A percentile compares a stretch with the other conserved stretches of the same genome.
phyloP scores from a whole-genome alignment of 192 early-diverging fungal genomes.

The Coemansia sp. region DNA sequence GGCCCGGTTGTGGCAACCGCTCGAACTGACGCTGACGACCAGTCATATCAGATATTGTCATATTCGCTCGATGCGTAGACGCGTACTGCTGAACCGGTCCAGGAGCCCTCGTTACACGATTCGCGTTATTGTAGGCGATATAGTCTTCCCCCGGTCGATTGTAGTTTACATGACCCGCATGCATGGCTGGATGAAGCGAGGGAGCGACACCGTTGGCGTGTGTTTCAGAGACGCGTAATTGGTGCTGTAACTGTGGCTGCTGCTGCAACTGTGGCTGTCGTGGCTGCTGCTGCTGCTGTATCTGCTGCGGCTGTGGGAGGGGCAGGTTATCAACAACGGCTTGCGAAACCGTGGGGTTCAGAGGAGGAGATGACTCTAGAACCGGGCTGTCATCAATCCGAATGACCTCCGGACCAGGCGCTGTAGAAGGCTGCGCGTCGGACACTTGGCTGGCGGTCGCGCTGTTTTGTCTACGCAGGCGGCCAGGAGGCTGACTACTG shows the following conservation, averaged over 20 bases:
- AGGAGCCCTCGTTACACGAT: not conserved
- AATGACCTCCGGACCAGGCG: not conserved
- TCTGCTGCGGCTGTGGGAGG: not conserved
- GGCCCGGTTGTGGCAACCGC: not conserved
- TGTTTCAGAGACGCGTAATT: not conserved
- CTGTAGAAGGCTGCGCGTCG: not conserved
- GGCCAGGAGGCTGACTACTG: conserved; percentile 14
- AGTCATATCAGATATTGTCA: not conserved
- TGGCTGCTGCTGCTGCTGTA: not conserved
- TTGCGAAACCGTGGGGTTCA: not conserved
- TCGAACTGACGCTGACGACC: not conserved
- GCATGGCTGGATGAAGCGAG: not conserved
- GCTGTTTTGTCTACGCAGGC: conserved; percentile 14
- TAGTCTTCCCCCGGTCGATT: not conserved
- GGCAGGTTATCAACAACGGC: not conserved
- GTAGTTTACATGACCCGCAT: not conserved
- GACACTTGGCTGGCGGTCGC: not conserved
- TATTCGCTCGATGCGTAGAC: not conserved
- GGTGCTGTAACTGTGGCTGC: not conserved
- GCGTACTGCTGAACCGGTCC: not conserved
- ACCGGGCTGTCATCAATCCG: conserved; percentile 2
- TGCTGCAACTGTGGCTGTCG: not conserved
- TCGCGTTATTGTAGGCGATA: not conserved
- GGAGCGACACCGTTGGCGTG: not conserved
- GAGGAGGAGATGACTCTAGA: not conserved